Base-by-base conservation (phyloP, 306 rosid genomes). In the Medicago lupulina region DNA sequence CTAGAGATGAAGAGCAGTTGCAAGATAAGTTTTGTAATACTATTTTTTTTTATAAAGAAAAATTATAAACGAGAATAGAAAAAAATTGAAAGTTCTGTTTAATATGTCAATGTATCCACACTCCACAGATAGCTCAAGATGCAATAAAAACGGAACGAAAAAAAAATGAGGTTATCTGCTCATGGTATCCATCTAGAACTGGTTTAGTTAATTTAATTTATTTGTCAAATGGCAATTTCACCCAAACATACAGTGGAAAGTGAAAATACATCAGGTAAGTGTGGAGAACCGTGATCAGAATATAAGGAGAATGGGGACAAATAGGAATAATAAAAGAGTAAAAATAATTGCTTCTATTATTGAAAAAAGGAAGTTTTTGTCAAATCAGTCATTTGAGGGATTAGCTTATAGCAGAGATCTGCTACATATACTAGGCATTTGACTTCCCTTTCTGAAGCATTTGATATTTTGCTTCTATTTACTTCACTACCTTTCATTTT, bases 331-430 rank as follows among this genome's bases (percentile, higher is more conserved):
- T 9, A 69, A 18, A 51, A 61, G 47, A 58, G n/a, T 6, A 25
- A 17, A 41, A 53, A 64, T 40, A 8, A 36, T 70, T 23, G 64
- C 74, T 71, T 61, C 67, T 55, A 64, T 49, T 64, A 6, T 8
- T 12, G 39, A 9, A 40, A 38, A 67, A 12, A 14, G 41, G 10
- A 31, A 58, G 36, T 65, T 65, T 41, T 34, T 8, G 34, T 75
- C 70, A 72, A 71, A 73, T 60, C 69, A 19, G 72, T 55, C 64
- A 65, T 62, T 55, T 70, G 67, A 83, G 60, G 11, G 47, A 46
- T 36, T 78, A 74, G 66, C 70, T 53, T 62, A 60, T 46, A 31
- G 21, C 34, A 67, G 55, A 67, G 55, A 72, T 62, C 34, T 71
- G 23, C 19, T 12, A 74, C 14, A 49, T 21, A 55, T 25, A 54